phyloP scores from a whole-genome alignment of 2,329 filamentous ascomycete species.

The Trichoderma endophyticum region DNA sequence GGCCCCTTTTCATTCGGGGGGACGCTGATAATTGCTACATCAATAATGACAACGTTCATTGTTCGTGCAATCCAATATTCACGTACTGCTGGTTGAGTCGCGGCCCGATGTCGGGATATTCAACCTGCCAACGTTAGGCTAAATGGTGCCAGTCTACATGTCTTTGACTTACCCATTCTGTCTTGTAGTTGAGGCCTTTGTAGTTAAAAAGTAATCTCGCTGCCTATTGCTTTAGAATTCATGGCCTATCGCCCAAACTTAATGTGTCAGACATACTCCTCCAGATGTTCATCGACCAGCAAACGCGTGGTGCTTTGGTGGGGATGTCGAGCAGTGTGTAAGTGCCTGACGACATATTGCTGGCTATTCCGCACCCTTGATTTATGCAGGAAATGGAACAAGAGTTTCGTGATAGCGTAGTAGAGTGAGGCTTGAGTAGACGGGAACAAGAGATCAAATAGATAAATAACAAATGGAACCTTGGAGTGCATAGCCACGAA shows the following conservation, averaged over 20 bases:
- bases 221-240: not conserved
- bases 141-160: not conserved
- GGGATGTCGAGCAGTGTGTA: slow-evolving; percentile 6
- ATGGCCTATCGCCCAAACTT: not conserved
- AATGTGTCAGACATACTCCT: not conserved
- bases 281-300: slow-evolving; percentile 13
- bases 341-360: not conserved
- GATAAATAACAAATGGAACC: not conserved
- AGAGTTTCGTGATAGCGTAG: not conserved
- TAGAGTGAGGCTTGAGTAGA: not conserved
- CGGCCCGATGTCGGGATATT: slow-evolving; percentile 1
- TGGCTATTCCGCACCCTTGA: not conserved
- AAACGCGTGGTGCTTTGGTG: not conserved
- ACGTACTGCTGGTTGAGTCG: slow-evolving; percentile 3
- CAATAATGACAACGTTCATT: not conserved
- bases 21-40: not conserved
- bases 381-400: not conserved
- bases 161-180: slow-evolving; percentile 1
- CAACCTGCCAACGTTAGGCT: not conserved
- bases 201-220: not conserved
- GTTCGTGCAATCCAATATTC: not conserved
- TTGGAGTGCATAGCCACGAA: not conserved
- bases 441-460: not conserved
- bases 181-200: slow-evolving; percentile 2
- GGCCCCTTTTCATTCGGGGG: not conserved